These are phyloP conservation scores for Salvia splendens DNA, from an alignment of 257 asterid species.

Conservation along the genomic window DNA sequence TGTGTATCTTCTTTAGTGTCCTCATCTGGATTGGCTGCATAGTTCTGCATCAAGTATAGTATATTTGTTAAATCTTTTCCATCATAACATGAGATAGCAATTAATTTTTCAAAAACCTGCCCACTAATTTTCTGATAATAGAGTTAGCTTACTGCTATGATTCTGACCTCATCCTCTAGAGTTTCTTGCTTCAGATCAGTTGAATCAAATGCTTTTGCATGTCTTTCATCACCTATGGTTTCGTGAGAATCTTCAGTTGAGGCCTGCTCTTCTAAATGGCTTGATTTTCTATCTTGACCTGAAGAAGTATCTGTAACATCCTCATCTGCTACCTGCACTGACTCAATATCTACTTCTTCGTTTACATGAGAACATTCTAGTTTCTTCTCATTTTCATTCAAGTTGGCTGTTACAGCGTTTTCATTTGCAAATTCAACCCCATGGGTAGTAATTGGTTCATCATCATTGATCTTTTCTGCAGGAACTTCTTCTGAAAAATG, in stretches of 20 bases:
- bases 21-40: slow-evolving; percentile 18
- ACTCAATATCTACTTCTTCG: slow-evolving; percentile 30
- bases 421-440: slow-evolving; percentile 23
- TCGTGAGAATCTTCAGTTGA: slow-evolving; percentile 18
- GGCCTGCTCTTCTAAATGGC: slow-evolving; percentile 21
- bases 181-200: slow-evolving; percentile 24
- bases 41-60: slow-evolving; percentile 28
- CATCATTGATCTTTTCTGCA: neutral
- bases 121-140: neutral
- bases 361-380: slow-evolving; percentile 10
- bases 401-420: slow-evolving; percentile 6
- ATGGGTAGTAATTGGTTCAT: neutral
- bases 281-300: slow-evolving; percentile 27
- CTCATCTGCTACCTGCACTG: slow-evolving; percentile 29
- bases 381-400: slow-evolving; percentile 7
- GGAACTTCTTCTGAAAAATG: slow-evolving; percentile 13
- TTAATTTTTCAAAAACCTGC: neutral
- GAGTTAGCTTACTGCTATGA: neutral
- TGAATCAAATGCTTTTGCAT: slow-evolving; percentile 21
- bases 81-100: neutral
- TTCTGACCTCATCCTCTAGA: slow-evolving; percentile 26
- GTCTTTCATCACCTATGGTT: slow-evolving; percentile 8
- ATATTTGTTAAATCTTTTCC: slow-evolving; percentile 1
- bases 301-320: slow-evolving; percentile 20
- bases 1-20: neutral